Evolutionary conservation across 1,284 basidiomycete genomes (phyloP).

Genomic region (Coniferiporia weirii): DNA sequence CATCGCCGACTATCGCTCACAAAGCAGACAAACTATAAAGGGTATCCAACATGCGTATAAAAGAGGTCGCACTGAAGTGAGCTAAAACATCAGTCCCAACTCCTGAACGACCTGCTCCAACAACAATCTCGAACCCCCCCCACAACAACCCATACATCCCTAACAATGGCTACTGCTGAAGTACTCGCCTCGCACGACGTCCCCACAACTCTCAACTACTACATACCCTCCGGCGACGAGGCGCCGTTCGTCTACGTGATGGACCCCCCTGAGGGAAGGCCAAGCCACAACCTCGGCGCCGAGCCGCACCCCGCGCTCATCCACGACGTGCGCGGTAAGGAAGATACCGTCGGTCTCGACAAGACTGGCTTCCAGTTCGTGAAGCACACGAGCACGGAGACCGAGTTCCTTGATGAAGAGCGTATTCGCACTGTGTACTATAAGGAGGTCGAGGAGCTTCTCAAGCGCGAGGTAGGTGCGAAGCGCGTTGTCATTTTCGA

Average conservation of each 20-base stretch:
- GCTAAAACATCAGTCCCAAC: neutral
- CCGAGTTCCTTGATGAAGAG: slow-evolving; percentile 21
- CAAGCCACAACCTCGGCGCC: slow-evolving; percentile 7
- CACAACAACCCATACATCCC: neutral
- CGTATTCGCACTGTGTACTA: slow-evolving; percentile 25
- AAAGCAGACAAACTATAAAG: neutral
- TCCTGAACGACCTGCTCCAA: neutral
- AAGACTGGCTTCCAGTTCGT: slow-evolving; percentile 19
- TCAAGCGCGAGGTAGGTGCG: slow-evolving; percentile 28
- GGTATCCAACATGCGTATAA: neutral
- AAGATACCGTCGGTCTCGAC: slow-evolving; percentile 21
- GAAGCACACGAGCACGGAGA: slow-evolving; percentile 11
- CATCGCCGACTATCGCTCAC: neutral
- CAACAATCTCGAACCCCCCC: neutral
- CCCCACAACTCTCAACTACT: slow-evolving; percentile 16
- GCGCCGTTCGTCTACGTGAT: slow-evolving; percentile 15
- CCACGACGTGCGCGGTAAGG: slow-evolving; percentile 16
- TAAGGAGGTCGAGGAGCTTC: slow-evolving; percentile 23
- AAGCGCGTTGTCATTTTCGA: slow-evolving; percentile 28
- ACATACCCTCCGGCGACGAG: slow-evolving; percentile 8
- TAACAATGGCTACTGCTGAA: neutral
- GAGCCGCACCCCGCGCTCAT: slow-evolving; percentile 13
- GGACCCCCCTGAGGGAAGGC: slow-evolving; percentile 9
- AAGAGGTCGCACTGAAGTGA: neutral
- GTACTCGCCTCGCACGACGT: slow-evolving; percentile 11